These are phyloP conservation scores for Begonia masoniana DNA, from an alignment of 306 rosid genomes.

Conservation along the genomic window DNA sequence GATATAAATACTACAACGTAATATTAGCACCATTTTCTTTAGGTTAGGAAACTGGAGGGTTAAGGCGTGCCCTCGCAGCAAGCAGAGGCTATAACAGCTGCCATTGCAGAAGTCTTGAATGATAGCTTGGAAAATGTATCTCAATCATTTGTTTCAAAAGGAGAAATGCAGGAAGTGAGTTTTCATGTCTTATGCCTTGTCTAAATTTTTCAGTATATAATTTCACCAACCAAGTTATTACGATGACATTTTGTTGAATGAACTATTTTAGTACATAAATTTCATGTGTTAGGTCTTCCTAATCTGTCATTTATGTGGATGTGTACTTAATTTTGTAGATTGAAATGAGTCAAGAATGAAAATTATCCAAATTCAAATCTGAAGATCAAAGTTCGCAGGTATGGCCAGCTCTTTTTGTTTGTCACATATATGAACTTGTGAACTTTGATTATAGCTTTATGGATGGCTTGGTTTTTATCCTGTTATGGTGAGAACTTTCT, in stretches of 20 bases:
- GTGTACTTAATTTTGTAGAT: constrained; percentile 14
- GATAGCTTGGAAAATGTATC: constrained; percentile 79
- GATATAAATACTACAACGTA: too few relatives aligned
- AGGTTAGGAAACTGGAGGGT: constrained; percentile 83
- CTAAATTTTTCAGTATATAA: neutral
- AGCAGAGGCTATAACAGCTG: constrained; percentile 89
- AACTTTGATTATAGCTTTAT: too few relatives aligned
- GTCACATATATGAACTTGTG: too few relatives aligned
- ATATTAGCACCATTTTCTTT: too few relatives aligned
- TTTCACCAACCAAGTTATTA: too few relatives aligned
- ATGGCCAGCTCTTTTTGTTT: constrained; percentile 4
- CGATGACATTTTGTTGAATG: too few relatives aligned
- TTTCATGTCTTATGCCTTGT: neutral
- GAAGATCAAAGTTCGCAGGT: constrained; percentile 96
- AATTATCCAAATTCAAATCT: constrained; percentile 73
- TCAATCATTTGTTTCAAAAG: constrained; percentile 66
- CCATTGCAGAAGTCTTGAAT: constrained; percentile 72
- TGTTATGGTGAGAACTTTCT: too few relatives aligned
- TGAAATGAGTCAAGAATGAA: constrained; percentile 70
- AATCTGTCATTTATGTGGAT: too few relatives aligned
- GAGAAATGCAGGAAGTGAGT: constrained; percentile 77
- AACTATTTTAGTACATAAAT: constrained; percentile 43
- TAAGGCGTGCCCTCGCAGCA: constrained; percentile 76
- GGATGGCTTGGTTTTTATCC: too few relatives aligned
- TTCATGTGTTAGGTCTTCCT: constrained; percentile 23